Conservation (phyloP, 768 basidiomycete species). For the Boletus barrowsii region DNA sequence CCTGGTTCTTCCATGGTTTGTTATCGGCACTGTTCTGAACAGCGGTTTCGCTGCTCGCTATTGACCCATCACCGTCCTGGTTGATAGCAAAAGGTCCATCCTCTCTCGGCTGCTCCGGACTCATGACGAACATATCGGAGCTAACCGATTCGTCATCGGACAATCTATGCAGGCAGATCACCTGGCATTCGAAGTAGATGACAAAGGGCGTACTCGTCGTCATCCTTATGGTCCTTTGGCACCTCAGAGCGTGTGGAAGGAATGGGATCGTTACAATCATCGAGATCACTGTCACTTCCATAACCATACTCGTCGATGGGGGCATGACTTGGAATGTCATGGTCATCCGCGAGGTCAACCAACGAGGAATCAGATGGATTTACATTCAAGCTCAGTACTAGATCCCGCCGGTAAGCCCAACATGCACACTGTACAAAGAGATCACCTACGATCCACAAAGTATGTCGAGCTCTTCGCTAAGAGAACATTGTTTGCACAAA, state of each 20-base stretch:
- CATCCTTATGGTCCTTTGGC: neutral
- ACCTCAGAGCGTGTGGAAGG: neutral
- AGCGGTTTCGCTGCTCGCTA: conserved; percentile 5
- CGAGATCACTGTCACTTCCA: conserved; percentile 33
- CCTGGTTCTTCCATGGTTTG: neutral
- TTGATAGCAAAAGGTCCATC: neutral
- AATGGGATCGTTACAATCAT: conserved; percentile 24
- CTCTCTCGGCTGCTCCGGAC: conserved; percentile 6
- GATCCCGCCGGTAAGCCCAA: neutral
- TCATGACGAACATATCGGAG: conserved; percentile 20
- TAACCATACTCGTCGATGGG: conserved; percentile 27
- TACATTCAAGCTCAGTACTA: conserved; percentile 12
- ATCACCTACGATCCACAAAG: conserved; percentile 23
- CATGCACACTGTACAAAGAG: fast-evolving
- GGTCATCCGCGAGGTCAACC: conserved; percentile 9
- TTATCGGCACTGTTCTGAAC: neutral
- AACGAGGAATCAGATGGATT: conserved; percentile 6
- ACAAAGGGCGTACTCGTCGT: conserved; percentile 4
- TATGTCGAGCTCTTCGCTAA: conserved; percentile 25
- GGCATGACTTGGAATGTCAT: conserved; percentile 4
- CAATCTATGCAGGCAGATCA: neutral
- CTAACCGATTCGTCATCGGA: conserved; percentile 11
- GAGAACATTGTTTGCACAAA: conserved; percentile 31
- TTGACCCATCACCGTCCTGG: neutral
- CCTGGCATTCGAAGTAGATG: neutral